Conservation (phyloP, 2,329 filamentous ascomycete genomes). For the Ophiostoma sp. region DNA sequence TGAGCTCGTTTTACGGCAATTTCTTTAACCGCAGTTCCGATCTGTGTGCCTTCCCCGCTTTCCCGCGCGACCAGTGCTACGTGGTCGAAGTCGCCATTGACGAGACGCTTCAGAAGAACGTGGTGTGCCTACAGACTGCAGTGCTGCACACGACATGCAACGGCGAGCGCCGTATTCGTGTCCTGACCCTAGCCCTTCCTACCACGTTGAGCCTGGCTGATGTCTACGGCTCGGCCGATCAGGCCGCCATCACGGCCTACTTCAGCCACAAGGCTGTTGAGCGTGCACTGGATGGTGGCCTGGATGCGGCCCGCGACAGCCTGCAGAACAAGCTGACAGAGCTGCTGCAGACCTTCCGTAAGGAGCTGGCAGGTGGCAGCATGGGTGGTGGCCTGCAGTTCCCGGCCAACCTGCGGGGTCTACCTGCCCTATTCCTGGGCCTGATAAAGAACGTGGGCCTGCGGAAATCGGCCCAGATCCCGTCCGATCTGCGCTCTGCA, state of each 20-base stretch:
- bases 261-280: constrained; percentile 98
- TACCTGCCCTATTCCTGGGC: constrained; percentile 88
- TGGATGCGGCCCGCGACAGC: constrained; percentile 88
- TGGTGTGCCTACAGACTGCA: constrained; percentile 89
- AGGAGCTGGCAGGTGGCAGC: constrained; percentile 92
- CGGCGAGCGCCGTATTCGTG: constrained; percentile 90
- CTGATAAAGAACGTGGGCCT: constrained; percentile 96
- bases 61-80: constrained; percentile 95
- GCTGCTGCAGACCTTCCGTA: constrained; percentile 91
- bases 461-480: constrained; percentile 89
- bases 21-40: constrained; percentile 99
- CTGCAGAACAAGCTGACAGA: constrained; percentile 90
- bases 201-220: constrained; percentile 90
- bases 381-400: constrained; percentile 95
- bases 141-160: constrained; percentile 98
- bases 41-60: constrained; percentile 95
- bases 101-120: constrained; percentile 86
- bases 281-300: constrained; percentile 71
- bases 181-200: constrained; percentile 88
- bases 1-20: constrained; percentile 98
- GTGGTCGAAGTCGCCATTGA: constrained; percentile 98
- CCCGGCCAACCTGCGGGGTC: constrained; percentile 83
- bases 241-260: constrained; percentile 88
- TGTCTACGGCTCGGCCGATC: constrained; percentile 91
- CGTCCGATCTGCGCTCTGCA: constrained; percentile 88